Evolutionary conservation across 345 rosid species (phyloP), one percentile per base, ranked within the genome.

Genomic region (Dipteronia sinensis): DNA sequence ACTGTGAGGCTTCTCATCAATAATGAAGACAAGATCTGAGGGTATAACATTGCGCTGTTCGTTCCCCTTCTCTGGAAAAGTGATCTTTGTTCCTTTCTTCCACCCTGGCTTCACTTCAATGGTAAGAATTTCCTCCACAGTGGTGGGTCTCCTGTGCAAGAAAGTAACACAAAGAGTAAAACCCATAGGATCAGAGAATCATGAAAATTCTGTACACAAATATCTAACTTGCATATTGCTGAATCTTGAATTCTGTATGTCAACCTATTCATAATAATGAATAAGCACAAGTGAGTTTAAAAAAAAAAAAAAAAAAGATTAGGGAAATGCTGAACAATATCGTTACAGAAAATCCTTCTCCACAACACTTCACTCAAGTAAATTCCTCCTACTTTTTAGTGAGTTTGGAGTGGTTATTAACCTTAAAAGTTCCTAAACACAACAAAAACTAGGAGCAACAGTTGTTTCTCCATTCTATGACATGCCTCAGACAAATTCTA

Each of bases 31-130:
- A 0, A 94, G 90, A 71, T 94, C 95, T 0, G 97, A 85, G 25
- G 98, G 92, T 67, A 88, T 80, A 73, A 87, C 69, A 22, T 93
- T 94, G 1, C 89, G 88, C 16, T 84, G 90, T 76, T 93, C 95
- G 58, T 91, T 90, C 61, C 98, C 98, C 80, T 93, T 95, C 72
- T 86, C 89, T 1, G 87, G 88, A 79, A 91, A 95, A 3, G 95
- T 95, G 49, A 93, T 87, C 82, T 91, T 95, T 13, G 97, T 93
- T 55, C 98, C 98, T 82, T 91, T 94, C 81, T 93, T 93, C 95
- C 98, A 91, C 27, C 98, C 98, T 0, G 93, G 95, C 87, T 89
- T 93, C 81, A 93, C 85, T 80, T 90, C 93, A 47, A 95, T 89
- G 8, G 94, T 79, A 42, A 93, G 90, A 61, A 91, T 90, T 84